These are phyloP conservation scores for Mortierella polycephala DNA, from an alignment of 371 early-diverging fungal genomes.

Conservation along the genomic window DNA sequence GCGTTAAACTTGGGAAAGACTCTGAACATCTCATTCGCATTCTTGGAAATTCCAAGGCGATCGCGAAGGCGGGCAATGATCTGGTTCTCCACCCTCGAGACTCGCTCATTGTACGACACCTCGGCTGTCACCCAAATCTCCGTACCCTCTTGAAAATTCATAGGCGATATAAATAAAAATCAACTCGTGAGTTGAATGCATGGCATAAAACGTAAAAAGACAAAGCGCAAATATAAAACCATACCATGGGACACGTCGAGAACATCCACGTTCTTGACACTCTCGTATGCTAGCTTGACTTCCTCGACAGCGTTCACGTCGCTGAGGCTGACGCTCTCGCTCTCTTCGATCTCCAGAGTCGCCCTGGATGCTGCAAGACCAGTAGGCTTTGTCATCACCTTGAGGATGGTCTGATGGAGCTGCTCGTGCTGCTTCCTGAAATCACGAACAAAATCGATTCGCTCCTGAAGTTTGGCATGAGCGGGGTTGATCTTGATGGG, in stretches of 20 bases:
- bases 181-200: background rate
- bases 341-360: conserved; percentile 64
- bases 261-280: conserved; percentile 93
- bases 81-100: conserved; percentile 96
- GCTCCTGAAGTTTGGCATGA: conserved; percentile 94
- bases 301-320: conserved; percentile 90
- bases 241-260: conserved; percentile 88
- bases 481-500: conserved; percentile 94
- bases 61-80: conserved; percentile 95
- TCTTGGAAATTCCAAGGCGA: conserved; percentile 93
- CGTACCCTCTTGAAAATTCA: conserved; percentile 78
- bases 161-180: background rate
- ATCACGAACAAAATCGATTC: conserved; percentile 86
- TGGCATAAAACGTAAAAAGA: conserved; percentile 7
- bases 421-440: conserved; percentile 98
- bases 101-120: conserved; percentile 92
- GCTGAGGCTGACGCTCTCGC: conserved; percentile 68
- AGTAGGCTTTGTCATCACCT: conserved; percentile 86
- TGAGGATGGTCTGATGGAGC: conserved; percentile 92
- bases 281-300: conserved; percentile 92
- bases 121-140: conserved; percentile 95
- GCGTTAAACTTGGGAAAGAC: conserved; percentile 99
- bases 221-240: background rate
- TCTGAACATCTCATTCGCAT: conserved; percentile 98
- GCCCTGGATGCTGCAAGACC: conserved; percentile 64